These are phyloP conservation scores for Fremontodendron californicum DNA, from an alignment of 345 rosid genomes.

Conservation along the genomic window DNA sequence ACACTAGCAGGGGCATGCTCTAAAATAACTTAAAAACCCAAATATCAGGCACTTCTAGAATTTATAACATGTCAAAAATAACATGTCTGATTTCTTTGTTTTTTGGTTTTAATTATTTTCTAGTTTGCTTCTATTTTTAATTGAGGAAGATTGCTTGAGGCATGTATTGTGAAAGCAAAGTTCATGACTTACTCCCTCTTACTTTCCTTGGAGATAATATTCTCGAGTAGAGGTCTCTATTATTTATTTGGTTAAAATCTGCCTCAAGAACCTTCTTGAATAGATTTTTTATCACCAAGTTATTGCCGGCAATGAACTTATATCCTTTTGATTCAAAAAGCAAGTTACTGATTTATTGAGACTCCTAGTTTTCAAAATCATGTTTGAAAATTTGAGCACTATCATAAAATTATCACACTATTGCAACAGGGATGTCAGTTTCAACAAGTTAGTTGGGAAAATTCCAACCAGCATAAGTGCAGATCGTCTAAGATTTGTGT, in stretches of 20 bases:
- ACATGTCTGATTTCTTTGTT: background rate
- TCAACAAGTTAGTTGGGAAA: slow-evolving; percentile 48
- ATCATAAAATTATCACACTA: background rate
- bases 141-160: background rate
- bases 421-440: slow-evolving; percentile 59
- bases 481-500: slow-evolving; percentile 38
- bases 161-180: background rate
- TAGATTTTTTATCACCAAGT: background rate
- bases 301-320: background rate
- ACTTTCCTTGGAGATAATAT: background rate
- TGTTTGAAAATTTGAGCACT: background rate
- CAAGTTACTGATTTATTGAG: background rate
- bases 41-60: background rate
- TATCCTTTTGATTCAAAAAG: background rate
- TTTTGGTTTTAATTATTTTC: background rate
- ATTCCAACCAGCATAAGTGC: slow-evolving; percentile 37
- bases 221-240: background rate
- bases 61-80: background rate
- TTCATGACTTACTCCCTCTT: background rate
- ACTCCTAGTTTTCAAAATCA: slow-evolving; percentile 1
- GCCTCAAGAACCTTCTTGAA: background rate
- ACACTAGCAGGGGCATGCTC: background rate
- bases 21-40: background rate
- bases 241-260: background rate
- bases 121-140: background rate